These are phyloP conservation scores for Dothistroma septosporum DNA, from an alignment of 2,329 filamentous ascomycete species.

Conservation along the genomic window DNA sequence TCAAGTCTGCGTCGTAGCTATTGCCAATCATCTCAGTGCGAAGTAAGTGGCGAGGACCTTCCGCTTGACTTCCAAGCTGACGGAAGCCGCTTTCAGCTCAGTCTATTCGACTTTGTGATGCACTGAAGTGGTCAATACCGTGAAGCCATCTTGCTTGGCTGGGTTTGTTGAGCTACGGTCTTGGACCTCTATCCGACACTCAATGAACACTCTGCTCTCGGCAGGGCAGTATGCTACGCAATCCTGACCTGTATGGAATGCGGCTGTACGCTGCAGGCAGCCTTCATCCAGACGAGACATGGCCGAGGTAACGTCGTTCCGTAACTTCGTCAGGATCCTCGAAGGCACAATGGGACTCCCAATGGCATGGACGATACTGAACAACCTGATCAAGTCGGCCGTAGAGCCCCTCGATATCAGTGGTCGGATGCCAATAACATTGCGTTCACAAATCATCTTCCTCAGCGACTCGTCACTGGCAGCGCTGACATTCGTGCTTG, in stretches of 20 bases:
- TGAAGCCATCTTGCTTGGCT: conserved; percentile 43
- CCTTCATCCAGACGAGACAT: conserved; percentile 46
- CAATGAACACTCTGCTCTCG: conserved; percentile 38
- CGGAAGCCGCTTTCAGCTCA: conserved; percentile 14
- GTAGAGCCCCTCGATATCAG: conserved; percentile 10
- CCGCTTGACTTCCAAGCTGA: neutral
- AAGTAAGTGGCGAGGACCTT: neutral
- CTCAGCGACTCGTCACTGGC: conserved; percentile 38
- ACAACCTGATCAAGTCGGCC: conserved; percentile 13
- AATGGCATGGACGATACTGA: conserved; percentile 16
- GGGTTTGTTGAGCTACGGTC: conserved; percentile 19
- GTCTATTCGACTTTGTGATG: conserved; percentile 18
- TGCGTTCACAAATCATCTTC: conserved; percentile 41
- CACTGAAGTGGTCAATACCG: conserved; percentile 23
- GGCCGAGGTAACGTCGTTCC: conserved; percentile 51
- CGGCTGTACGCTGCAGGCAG: conserved; percentile 52
- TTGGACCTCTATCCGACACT: conserved; percentile 21
- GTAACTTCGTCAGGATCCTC: conserved; percentile 47
- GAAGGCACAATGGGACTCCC: conserved; percentile 36
- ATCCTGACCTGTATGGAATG: conserved; percentile 51
- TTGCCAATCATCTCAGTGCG: conserved; percentile 21
- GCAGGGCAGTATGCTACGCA: conserved; percentile 54
- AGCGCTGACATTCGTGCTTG: conserved; percentile 35
- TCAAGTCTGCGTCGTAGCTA: conserved; percentile 18
- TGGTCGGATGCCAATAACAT: conserved; percentile 10